Conservation (phyloP, 1,139 yeast species). For the Wickerhamiella pararugosa region DNA sequence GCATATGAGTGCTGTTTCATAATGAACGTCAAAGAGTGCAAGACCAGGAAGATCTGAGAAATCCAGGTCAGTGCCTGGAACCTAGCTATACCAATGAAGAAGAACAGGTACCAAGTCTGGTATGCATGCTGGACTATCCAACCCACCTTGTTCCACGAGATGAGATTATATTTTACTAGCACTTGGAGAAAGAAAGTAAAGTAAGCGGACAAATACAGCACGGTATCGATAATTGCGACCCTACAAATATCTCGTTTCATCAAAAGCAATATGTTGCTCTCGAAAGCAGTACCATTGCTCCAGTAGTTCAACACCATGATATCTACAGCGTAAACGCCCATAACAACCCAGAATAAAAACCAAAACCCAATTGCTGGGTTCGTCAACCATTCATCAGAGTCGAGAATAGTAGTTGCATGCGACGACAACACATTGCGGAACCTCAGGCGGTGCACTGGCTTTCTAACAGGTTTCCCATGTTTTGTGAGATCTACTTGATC, state of each 20-base stretch:
- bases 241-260: conserved; percentile 41
- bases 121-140: conserved; percentile 43
- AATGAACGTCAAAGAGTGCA: conserved; percentile 67
- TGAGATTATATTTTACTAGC: conserved; percentile 28
- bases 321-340: conserved; percentile 18
- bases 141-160: conserved; percentile 49
- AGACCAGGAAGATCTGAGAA: conserved; percentile 62
- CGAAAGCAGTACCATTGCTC: conserved; percentile 22
- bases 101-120: conserved; percentile 35
- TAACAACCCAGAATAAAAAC: conserved; percentile 25
- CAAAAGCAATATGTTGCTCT: conserved; percentile 37
- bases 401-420: conserved; percentile 14
- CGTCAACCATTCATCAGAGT: conserved; percentile 16
- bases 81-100: conserved; percentile 39
- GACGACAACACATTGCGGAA: conserved; percentile 10
- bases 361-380: conserved; percentile 26
- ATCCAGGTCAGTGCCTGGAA: conserved; percentile 60
- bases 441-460: neutral
- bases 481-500: too few relatives aligned
- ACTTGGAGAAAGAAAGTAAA: conserved; percentile 41
- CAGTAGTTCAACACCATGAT: conserved; percentile 22
- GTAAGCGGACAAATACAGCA: conserved; percentile 53
- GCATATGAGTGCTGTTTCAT: conserved; percentile 93
- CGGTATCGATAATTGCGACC: conserved; percentile 53
- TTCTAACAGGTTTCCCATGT: too few relatives aligned